Conservation (phyloP, 345 rosid species). For the Aquilaria sinensis region DNA sequence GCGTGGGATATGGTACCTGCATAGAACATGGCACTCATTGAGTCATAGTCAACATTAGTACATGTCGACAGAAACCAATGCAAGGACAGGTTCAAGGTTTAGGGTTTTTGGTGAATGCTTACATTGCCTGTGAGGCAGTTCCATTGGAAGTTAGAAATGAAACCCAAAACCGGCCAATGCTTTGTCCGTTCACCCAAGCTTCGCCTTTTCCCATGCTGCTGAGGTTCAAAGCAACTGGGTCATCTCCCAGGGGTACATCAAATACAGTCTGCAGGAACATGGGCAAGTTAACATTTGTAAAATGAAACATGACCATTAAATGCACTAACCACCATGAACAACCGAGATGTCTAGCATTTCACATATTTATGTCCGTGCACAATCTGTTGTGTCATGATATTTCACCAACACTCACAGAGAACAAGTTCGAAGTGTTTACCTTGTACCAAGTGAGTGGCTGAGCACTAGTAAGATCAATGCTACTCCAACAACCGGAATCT, state of each 20-base stretch:
- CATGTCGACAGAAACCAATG: neutral
- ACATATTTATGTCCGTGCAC: neutral
- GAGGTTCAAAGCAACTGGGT: conserved; percentile 54
- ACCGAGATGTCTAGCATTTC: no score
- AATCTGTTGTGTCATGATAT: neutral
- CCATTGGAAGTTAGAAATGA: conserved; percentile 58
- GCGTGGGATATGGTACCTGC: conserved; percentile 78
- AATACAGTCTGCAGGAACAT: conserved; percentile 39
- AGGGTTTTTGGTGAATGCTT: conserved; percentile 10
- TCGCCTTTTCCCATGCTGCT: conserved; percentile 84
- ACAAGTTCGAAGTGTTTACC: conserved; percentile 29
- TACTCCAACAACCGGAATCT: conserved; percentile 43
- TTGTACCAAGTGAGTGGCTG: conserved; percentile 78
- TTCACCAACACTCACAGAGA: neutral
- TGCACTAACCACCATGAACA: no score
- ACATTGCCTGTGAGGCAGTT: conserved; percentile 62
- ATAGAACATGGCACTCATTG: neutral
- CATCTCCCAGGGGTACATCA: conserved; percentile 47
- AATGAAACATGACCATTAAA: no score
- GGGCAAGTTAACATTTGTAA: neutral
- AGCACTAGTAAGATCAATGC: conserved; percentile 22
- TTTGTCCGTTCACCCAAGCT: conserved; percentile 76
- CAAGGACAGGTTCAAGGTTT: no score
- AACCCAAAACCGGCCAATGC: conserved; percentile 87
- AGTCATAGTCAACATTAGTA: neutral